A percentile compares a stretch with the other conserved stretches of the same genome.
These are phyloP conservation scores for Colletotrichum horii DNA, from an alignment of 2,329 filamentous ascomycete species.

Conservation along the genomic window DNA sequence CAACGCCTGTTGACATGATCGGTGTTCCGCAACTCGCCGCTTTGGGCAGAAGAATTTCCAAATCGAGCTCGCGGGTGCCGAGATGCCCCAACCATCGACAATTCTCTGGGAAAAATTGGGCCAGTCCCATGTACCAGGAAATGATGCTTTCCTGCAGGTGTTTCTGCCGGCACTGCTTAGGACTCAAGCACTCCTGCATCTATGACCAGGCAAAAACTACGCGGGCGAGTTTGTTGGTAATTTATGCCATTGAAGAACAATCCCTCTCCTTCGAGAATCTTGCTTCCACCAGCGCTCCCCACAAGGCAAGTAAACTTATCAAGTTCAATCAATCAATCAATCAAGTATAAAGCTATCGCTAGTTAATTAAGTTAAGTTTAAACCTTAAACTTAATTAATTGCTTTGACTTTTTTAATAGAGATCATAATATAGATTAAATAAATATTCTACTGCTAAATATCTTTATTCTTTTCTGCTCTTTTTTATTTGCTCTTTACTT, in stretches of 20 bases:
- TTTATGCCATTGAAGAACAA: not conserved
- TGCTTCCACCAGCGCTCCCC: no score
- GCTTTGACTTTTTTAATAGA: no score
- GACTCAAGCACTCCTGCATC: not conserved
- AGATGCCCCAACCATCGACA: not conserved
- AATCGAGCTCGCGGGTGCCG: not conserved
- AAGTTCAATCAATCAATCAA: no score
- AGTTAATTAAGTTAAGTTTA: no score
- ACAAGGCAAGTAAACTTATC: no score
- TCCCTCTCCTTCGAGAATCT: not conserved
- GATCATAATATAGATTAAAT: no score
- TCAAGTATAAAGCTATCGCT: no score
- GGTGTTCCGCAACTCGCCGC: not conserved
- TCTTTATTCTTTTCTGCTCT: rapidly evolving
- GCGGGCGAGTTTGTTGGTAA: not conserved
- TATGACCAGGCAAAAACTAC: not conserved
- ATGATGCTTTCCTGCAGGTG: not conserved
- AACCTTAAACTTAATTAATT: no score
- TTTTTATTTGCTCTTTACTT: no score
- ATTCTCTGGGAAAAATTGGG: not conserved
- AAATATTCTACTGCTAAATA: no score
- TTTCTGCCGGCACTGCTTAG: not conserved
- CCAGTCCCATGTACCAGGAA: not conserved
- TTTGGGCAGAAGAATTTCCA: not conserved
- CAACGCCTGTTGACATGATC: not conserved